Percentiles rank a stretch among this genome's conserved stretches.
Evolutionary conservation across 2,329 filamentous ascomycete genomes (phyloP).

Genomic region (Parasarocladium wereldwijsianum): DNA sequence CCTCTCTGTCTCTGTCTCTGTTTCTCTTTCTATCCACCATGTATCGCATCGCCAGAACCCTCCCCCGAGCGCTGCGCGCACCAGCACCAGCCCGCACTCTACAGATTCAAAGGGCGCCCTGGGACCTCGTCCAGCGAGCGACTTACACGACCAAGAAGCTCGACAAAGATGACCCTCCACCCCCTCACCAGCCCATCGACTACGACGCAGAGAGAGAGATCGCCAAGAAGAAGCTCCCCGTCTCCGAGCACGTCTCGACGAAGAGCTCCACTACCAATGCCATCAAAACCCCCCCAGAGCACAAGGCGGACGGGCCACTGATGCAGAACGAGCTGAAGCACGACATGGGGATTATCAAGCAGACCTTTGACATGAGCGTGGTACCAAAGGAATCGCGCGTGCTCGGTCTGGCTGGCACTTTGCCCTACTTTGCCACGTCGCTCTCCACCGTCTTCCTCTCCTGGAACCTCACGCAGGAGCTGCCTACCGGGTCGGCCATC

Average conservation of each 20-base stretch:
- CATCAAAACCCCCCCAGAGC: slow-evolving; percentile 4
- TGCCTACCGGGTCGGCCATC: slow-evolving; percentile 44
- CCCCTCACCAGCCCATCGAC: slow-evolving; percentile 26
- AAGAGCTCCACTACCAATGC: slow-evolving; percentile 30
- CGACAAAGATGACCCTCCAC: slow-evolving; percentile 11
- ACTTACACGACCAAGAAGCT: slow-evolving; percentile 13
- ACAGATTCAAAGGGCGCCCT: too few species aligned
- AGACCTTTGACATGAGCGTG: slow-evolving; percentile 49
- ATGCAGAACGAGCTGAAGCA: slow-evolving; percentile 17
- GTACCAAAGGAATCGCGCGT: slow-evolving; percentile 55
- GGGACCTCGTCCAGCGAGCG: slow-evolving; percentile 4
- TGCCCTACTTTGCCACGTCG: slow-evolving; percentile 79
- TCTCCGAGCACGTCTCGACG: slow-evolving; percentile 42
- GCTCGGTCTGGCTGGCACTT: slow-evolving; percentile 60
- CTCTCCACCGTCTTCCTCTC: slow-evolving; percentile 68
- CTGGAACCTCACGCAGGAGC: slow-evolving; percentile 63
- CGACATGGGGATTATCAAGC: slow-evolving; percentile 47
- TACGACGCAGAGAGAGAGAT: slow-evolving; percentile 39
- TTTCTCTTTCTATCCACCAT: too few species aligned
- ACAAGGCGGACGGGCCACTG: slow-evolving; percentile 14
- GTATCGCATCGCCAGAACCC: neutral
- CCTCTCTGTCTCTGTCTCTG: too few species aligned
- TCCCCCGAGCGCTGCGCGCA: too few species aligned
- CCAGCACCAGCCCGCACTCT: too few species aligned
- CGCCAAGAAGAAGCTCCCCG: slow-evolving; percentile 38